Evolutionary conservation across 208 protist genomes (phyloP), one percentile per base, ranked within the genome.

Genomic region (Leishmania mexicana): DNA sequence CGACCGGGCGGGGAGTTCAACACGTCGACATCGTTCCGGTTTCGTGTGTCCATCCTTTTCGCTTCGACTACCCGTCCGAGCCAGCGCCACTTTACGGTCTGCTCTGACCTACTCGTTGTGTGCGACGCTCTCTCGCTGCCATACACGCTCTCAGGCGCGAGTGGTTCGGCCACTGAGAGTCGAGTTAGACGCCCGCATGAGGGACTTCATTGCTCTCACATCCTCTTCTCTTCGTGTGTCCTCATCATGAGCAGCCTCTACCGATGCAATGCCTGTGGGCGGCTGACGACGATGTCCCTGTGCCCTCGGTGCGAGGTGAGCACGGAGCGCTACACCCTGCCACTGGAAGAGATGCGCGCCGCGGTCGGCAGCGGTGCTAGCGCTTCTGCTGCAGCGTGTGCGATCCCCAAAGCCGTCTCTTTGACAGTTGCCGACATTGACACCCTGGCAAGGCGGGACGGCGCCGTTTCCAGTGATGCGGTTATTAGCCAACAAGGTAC

Each of bases 231-330:
- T 40, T 58, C n/a, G 24, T 6, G 71, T 40, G 40, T 19, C 11
- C 3, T 49, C 42, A 53, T n/a, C 51, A 92, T 86, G 89, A 49
- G 71, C 28, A 49, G 64, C 54, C 24, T 89, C 17, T 73, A 58
- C 19, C 68, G 79, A 53, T 91, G 87, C 76, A 35, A 13, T 19
- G 38, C 8, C 38, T 93, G 89, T 72, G 77, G 71, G 28, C 83
- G 81, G 42, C 76, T 91, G 71, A 93, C 87, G 3, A 88, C 89
- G 83, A 31, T 93, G 71, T 79, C 81, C 0, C 45, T 75, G 28
- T 93, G 89, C 81, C 85, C 89, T 10, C 81, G 75, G 24, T 93
- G 89, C 75, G 77, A 84, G n/a, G 47, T 21, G 13, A 45, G 85
- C 15, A 89, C 87, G 4, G 40, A 58, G 42, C 28, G 74, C 2